phyloP scores from a whole-genome alignment of 2,329 filamentous ascomycete genomes.

The Penicillium sp. region DNA sequence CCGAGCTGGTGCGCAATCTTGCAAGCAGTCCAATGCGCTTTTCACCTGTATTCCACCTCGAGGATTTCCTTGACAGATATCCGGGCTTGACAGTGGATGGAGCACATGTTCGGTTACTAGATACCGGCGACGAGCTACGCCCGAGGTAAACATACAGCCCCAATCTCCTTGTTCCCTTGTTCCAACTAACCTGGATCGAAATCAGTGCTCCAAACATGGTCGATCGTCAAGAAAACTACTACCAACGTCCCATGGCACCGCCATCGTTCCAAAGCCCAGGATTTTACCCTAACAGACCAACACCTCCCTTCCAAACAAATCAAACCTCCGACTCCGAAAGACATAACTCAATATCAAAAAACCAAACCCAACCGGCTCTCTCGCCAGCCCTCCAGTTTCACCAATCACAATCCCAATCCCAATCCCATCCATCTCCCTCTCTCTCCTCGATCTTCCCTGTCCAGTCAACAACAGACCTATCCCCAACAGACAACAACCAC shows the following conservation, averaged over 20 bases:
- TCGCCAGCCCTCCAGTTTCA: conserved; percentile 19
- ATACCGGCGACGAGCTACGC: conserved; percentile 58
- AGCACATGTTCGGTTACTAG: conserved; percentile 69
- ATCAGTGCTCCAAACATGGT: conserved; percentile 7
- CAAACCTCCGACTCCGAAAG: conserved; percentile 13
- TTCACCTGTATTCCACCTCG: conserved; percentile 76
- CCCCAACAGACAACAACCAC: conserved; percentile 15
- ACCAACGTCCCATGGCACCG: conserved; percentile 16
- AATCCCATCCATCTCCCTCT: conserved; percentile 13
- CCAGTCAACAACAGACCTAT: conserved; percentile 8
- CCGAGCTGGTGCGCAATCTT: conserved; percentile 73
- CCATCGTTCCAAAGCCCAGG: conserved; percentile 15
- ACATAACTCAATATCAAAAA: conserved; percentile 1
- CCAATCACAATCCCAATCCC: conserved; percentile 8
- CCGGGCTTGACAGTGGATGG: conserved; percentile 70
- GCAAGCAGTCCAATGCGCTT: conserved; percentile 70
- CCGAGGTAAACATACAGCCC: conserved; percentile 10
- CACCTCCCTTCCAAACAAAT: conserved; percentile 4
- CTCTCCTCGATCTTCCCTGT: conserved; percentile 16
- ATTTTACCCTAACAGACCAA: conserved; percentile 14
- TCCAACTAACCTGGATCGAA: neutral
- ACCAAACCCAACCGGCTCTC: neutral
- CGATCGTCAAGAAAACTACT: conserved; percentile 22
- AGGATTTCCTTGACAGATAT: conserved; percentile 86
- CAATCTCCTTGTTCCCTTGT: neutral